phyloP scores from a whole-genome alignment of 169 alveolate genomes.

The Plasmodium gonderi region DNA sequence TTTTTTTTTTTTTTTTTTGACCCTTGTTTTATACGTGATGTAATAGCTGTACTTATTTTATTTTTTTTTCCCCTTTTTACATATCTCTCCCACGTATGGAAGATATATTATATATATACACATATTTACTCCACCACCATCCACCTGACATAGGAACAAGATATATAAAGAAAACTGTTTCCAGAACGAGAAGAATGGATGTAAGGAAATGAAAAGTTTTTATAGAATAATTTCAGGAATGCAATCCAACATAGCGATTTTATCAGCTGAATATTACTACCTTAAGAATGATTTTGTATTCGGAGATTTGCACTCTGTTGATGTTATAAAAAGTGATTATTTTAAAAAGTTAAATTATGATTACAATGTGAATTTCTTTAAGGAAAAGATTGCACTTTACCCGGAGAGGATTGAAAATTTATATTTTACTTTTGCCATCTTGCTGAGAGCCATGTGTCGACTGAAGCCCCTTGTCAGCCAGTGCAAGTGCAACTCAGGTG shows the following conservation, averaged over 20 bases:
- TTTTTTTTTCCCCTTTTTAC: no score
- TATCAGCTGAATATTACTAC: constrained; percentile 86
- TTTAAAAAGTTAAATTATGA: constrained; percentile 76
- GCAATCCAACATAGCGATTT: constrained; percentile 89
- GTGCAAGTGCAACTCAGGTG: constrained; percentile 86
- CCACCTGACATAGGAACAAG: constrained; percentile 20
- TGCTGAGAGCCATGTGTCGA: constrained; percentile 87
- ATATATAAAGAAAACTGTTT: constrained; percentile 65
- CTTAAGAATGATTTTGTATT: constrained; percentile 73
- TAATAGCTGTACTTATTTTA: no score
- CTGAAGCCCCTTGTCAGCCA: constrained; percentile 84
- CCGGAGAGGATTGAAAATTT: constrained; percentile 90
- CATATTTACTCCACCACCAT: not conserved
- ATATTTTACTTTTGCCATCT: constrained; percentile 88
- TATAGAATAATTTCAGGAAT: constrained; percentile 88
- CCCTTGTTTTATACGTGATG: no score
- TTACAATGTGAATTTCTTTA: constrained; percentile 83
- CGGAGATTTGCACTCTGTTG: constrained; percentile 10
- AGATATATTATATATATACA: no score
- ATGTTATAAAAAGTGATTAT: constrained; percentile 74
- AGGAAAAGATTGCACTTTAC: constrained; percentile 86
- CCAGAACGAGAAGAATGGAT: constrained; percentile 63
- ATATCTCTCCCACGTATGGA: no score
- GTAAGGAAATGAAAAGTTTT: constrained; percentile 83
- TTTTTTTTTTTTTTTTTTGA: no score